Conservation (phyloP, 129 eudicot species). For the Cynara cardunculus region DNA sequence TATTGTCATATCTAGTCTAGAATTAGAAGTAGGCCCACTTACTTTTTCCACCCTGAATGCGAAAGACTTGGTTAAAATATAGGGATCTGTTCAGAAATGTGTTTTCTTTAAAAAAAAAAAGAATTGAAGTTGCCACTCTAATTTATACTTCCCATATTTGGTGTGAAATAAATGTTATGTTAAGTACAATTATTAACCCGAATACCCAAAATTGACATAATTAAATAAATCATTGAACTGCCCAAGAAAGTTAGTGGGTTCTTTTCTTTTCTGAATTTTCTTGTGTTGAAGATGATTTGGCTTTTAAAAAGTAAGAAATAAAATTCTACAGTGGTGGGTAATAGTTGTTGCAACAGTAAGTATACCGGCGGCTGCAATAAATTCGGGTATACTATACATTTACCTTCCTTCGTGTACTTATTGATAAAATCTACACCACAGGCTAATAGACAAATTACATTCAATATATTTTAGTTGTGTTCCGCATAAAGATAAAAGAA, state of each 20-base stretch:
- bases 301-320: neutral
- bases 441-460: conserved; percentile 28
- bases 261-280: neutral
- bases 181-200: conserved; percentile 12
- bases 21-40: conserved; percentile 34
- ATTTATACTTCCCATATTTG: conserved; percentile 23
- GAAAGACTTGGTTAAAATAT: conserved; percentile 10
- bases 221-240: conserved; percentile 23
- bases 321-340: conserved; percentile 1
- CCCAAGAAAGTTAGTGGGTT: conserved; percentile 28
- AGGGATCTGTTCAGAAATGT: conserved; percentile 30
- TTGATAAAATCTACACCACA: conserved; percentile 14
- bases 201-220: conserved; percentile 23
- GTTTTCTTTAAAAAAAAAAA: conserved; percentile 7
- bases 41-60: conserved; percentile 21
- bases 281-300: conserved; percentile 8
- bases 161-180: conserved; percentile 22
- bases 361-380: conserved; percentile 12
- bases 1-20: conserved; percentile 14
- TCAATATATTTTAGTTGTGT: neutral
- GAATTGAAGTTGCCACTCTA: conserved; percentile 18
- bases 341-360: conserved; percentile 15
- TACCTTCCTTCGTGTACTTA: neutral
- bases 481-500: neutral
- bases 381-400: conserved; percentile 16